Evolutionary conservation across 805 yeast species (phyloP).

Genomic region (Candida maltosa): DNA sequence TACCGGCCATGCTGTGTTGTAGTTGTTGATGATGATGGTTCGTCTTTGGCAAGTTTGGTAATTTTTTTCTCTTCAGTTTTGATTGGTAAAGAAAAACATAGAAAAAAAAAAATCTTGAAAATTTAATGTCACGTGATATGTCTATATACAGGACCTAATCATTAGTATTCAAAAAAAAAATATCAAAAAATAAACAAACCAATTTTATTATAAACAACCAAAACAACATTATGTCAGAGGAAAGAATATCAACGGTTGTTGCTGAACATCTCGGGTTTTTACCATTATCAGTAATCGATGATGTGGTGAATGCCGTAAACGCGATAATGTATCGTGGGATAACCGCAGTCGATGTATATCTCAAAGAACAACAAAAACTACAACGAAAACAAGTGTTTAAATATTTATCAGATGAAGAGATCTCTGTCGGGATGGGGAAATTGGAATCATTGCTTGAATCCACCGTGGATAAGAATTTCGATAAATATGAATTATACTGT

Average conservation of each 20-base stretch:
- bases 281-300: constrained; percentile 80
- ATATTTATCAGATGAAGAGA: constrained; percentile 38
- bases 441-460: constrained; percentile 73
- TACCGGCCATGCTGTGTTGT: constrained; percentile 39
- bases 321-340: constrained; percentile 81
- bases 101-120: neutral
- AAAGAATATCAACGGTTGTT: constrained; percentile 43
- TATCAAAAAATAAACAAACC: neutral
- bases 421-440: constrained; percentile 75
- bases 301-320: constrained; percentile 83
- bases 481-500: constrained; percentile 79
- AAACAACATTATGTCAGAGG: constrained; percentile 2
- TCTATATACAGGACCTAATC: no score
- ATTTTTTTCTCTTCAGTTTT: neutral
- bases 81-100: neutral
- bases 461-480: constrained; percentile 77
- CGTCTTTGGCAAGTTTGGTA: constrained; percentile 2
- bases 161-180: neutral
- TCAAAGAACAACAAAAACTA: constrained; percentile 20
- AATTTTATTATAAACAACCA: neutral
- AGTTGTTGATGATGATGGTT: no score
- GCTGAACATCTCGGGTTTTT: constrained; percentile 87
- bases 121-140: constrained; percentile 5
- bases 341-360: constrained; percentile 67
- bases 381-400: constrained; percentile 2